Percentiles rank a stretch among this genome's conserved stretches.
Conservation (phyloP, 202 grass and related monocot genomes). For the Bolboschoenoplectus hybrid region DNA sequence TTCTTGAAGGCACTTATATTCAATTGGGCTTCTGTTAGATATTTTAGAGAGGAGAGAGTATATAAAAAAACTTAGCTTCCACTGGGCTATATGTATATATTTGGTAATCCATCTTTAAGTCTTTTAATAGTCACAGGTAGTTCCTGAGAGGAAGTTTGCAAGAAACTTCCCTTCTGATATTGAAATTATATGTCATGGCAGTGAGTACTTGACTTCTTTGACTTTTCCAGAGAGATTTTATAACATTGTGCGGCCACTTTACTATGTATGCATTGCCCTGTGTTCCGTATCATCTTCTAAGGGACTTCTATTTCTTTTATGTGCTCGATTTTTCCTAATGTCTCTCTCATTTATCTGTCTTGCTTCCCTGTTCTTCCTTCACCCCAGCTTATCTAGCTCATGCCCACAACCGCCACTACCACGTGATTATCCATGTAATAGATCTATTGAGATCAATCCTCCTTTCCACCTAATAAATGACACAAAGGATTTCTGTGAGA, state of each 20-base stretch:
- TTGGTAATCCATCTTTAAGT: not conserved
- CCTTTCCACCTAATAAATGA: not conserved
- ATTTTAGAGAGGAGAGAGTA: slow-evolving; percentile 8
- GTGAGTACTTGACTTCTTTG: not conserved
- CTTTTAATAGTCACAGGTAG: not conserved
- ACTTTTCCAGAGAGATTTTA: not conserved
- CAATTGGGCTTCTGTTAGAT: not conserved
- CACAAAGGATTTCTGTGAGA: not conserved
- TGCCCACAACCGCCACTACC: not conserved
- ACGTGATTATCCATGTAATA: not conserved
- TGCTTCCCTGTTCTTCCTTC: slow-evolving; percentile 27
- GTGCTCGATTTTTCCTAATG: not conserved
- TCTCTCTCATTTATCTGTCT: slow-evolving; percentile 1
- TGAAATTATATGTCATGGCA: not conserved
- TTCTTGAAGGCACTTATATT: not conserved
- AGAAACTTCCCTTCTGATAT: not conserved
- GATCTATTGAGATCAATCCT: slow-evolving; percentile 30
- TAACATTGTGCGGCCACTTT: not conserved
- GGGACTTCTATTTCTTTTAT: not conserved
- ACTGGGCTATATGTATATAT: not conserved
- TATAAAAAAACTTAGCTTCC: not conserved
- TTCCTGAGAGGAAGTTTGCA: not conserved
- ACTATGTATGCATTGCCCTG: not conserved
- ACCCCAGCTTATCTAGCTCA: not conserved
- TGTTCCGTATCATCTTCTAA: not conserved